These are phyloP conservation scores for Phycomyces blakesleeanus DNA, from an alignment of 192 early-diverging fungal genomes.

Conservation along the genomic window DNA sequence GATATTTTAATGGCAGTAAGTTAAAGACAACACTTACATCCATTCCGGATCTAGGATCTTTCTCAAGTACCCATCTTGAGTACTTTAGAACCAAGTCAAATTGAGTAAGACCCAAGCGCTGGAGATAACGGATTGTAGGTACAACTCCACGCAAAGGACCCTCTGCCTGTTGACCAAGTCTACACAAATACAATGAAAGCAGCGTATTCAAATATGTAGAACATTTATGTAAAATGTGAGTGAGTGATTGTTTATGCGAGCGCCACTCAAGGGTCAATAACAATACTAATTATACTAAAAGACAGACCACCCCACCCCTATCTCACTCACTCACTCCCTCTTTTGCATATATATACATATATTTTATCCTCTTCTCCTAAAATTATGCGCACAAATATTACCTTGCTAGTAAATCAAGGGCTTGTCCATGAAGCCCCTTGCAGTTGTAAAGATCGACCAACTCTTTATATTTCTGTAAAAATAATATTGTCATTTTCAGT, in stretches of 20 bases:
- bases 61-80: constrained; percentile 71
- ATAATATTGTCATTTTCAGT: too few relatives aligned
- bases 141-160: constrained; percentile 60
- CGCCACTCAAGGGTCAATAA: too few relatives aligned
- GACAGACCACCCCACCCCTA: too few relatives aligned
- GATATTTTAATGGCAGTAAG: too few relatives aligned
- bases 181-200: too few relatives aligned
- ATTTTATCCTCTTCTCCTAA: constrained; percentile 7
- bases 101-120: constrained; percentile 70
- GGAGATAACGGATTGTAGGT: constrained; percentile 71
- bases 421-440: constrained; percentile 86
- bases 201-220: too few relatives aligned
- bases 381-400: too few relatives aligned
- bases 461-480: constrained; percentile 82
- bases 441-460: constrained; percentile 92
- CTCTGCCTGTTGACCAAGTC: constrained; percentile 39
- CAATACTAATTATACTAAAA: too few relatives aligned
- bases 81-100: constrained; percentile 84
- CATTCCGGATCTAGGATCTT: constrained; percentile 62
- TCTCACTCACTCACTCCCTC: too few relatives aligned
- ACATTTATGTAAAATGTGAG: too few relatives aligned
- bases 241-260: too few relatives aligned
- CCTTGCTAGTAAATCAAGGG: constrained; percentile 75
- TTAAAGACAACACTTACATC: constrained; percentile 51
- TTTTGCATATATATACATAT: constrained; percentile 12